phyloP scores from a whole-genome alignment of 2,329 filamentous ascomycete genomes.

The Thelonectria rubi region DNA sequence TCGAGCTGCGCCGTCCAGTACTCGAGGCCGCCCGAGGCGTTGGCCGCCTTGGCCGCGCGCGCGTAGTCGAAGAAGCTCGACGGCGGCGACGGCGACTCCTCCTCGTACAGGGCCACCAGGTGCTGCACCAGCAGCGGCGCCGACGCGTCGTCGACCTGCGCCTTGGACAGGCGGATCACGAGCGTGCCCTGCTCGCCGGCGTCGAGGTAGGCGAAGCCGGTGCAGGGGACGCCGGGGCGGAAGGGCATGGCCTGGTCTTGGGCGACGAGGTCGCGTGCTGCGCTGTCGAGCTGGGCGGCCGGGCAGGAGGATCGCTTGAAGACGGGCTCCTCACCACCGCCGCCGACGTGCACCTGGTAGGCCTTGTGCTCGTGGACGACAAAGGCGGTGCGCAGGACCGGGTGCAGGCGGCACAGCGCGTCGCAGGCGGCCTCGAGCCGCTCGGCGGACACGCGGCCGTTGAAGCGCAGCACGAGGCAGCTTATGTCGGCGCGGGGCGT shows the following conservation, averaged over 20 bases:
- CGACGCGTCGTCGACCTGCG: slow-evolving; percentile 60
- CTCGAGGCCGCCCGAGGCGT: slow-evolving; percentile 50
- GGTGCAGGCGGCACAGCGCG: slow-evolving; percentile 55
- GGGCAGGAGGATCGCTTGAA: slow-evolving; percentile 56
- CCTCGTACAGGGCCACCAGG: slow-evolving; percentile 56
- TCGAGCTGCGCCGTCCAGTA: slow-evolving; percentile 59
- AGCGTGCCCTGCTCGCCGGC: slow-evolving; percentile 58
- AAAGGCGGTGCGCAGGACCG: slow-evolving; percentile 65
- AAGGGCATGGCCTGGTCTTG: slow-evolving; percentile 53
- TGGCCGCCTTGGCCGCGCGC: slow-evolving; percentile 50
- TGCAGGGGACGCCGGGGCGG: slow-evolving; percentile 55
- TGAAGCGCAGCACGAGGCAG: slow-evolving; percentile 60
- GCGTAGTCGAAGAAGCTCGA: slow-evolving; percentile 60
- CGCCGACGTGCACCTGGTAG: slow-evolving; percentile 58
- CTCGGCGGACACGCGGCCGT: slow-evolving; percentile 52
- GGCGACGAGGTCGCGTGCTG: slow-evolving; percentile 53
- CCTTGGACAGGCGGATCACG: slow-evolving; percentile 57
- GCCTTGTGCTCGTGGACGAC: slow-evolving; percentile 56
- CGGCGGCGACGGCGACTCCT: slow-evolving; percentile 44
- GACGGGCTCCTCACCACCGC: slow-evolving; percentile 53
- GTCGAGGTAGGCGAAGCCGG: slow-evolving; percentile 61
- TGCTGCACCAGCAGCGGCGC: slow-evolving; percentile 58
- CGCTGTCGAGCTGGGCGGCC: slow-evolving; percentile 50
- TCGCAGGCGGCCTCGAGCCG: slow-evolving; percentile 59
- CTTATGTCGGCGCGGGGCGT: slow-evolving; percentile 55